Evolutionary conservation across 1,139 yeast species (phyloP).

Genomic region (Pichia sp.): DNA sequence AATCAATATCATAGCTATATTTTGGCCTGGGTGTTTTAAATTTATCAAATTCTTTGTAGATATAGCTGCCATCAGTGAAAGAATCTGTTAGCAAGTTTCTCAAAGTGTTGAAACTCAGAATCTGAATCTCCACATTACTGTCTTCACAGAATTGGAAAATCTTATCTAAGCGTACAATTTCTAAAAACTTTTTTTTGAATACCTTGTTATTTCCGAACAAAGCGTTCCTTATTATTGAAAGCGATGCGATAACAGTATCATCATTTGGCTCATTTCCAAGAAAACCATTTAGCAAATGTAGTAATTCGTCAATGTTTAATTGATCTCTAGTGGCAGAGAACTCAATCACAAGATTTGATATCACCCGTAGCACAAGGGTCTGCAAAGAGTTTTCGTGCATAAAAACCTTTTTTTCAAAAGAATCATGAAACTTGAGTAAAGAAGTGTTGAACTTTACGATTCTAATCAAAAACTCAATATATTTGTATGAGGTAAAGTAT

Average conservation of each 20-base stretch:
- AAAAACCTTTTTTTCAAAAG: neutral
- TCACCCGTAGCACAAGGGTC: slow-evolving; percentile 59
- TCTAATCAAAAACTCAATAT: slow-evolving; percentile 46
- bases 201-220: slow-evolving; percentile 42
- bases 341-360: slow-evolving; percentile 76
- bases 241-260: slow-evolving; percentile 42
- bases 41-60: slow-evolving; percentile 35
- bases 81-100: slow-evolving; percentile 73
- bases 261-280: slow-evolving; percentile 31
- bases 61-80: slow-evolving; percentile 42
- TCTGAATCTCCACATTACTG: slow-evolving; percentile 51
- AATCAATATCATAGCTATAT: slow-evolving; percentile 32
- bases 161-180: slow-evolving; percentile 46
- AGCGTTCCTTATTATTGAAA: slow-evolving; percentile 55
- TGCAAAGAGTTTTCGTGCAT: slow-evolving; percentile 43
- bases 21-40: slow-evolving; percentile 18
- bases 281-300: slow-evolving; percentile 43
- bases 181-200: slow-evolving; percentile 33
- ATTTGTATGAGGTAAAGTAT: slow-evolving; percentile 54
- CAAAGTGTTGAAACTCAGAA: slow-evolving; percentile 66
- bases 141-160: slow-evolving; percentile 50
- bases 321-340: slow-evolving; percentile 42
- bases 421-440: slow-evolving; percentile 20
- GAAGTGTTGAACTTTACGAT: slow-evolving; percentile 36
- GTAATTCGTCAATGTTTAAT: slow-evolving; percentile 35